Base-by-base conservation (phyloP, 2,329 filamentous ascomycete species). In the Fusarium agapanthi region DNA sequence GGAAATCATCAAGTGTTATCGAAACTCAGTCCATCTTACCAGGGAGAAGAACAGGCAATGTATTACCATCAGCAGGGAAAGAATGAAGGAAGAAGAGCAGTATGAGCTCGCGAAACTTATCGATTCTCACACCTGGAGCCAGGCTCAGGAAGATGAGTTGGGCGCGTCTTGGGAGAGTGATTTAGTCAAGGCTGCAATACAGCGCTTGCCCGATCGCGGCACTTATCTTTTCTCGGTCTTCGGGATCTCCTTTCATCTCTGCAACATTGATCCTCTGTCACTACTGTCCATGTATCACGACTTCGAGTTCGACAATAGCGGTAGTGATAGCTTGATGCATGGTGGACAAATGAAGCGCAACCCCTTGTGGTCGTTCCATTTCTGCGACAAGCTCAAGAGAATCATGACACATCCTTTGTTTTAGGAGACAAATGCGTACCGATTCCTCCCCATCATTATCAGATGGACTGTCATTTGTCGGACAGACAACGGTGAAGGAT, bases 361-460 rank as follows among this genome's bases (percentile, higher is more conserved):
- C 15, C 48, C 50, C 14, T 40, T 66, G 14, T 66, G 43, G 61
- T 30, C 61, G 0, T 5, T 6, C 2, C 12, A 16, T 6, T 65
- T 66, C 24, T 44, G 61, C n/a, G 7, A 34, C 6, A 58, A 58
- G 5, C 37, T 66, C 16, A 28, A 50, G 26, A n/a, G 16, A 15
- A 50, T 50, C 12, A 50, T 66, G 32, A 37, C 30, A 13, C 61
- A 66, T 5, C 63, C 44, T 34, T 22, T 65, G 16, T 66, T 65
- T n/a, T 16, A 30, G 7, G 28, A 43, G 6, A 22, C 24, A 12
- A 59, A 44, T 10, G 22, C 13, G 9, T 34, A 65, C 6, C 35
- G 14, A 10, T 37, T 65, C 11, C 14, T 65, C 15, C 62, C 60
- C 12, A 48, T 57, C 8, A 6, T 45, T 12, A 24, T 65, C 13